Evolutionary conservation across 179 eudicot species (phyloP).

Genomic region (Silene vulgaris): DNA sequence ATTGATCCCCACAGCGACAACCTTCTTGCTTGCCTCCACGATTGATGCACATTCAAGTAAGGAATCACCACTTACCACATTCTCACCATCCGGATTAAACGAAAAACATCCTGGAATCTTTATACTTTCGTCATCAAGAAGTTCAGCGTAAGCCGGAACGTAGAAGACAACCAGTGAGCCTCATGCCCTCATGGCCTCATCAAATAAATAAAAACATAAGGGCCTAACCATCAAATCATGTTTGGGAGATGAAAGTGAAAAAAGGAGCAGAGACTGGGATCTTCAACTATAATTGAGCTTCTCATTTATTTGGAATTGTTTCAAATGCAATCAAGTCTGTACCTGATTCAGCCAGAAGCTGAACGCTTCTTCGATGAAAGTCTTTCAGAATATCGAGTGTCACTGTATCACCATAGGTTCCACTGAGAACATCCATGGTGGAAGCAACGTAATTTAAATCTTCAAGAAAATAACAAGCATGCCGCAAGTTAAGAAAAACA

Average conservation of each 20-base stretch:
- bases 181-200: neutral
- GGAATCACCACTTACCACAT: slow-evolving; percentile 81
- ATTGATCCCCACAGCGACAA: slow-evolving; percentile 81
- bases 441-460: too few relatives aligned
- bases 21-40: slow-evolving; percentile 62
- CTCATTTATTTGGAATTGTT: slow-evolving; percentile 73
- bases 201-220: neutral
- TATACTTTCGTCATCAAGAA: slow-evolving; percentile 62
- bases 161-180: slow-evolving; percentile 9
- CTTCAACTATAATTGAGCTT: slow-evolving; percentile 61
- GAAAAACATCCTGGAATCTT: slow-evolving; percentile 75
- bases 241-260: neutral
- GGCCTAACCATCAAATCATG: neutral
- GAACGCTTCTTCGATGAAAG: slow-evolving; percentile 74
- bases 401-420: slow-evolving; percentile 67
- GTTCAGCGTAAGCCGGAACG: slow-evolving; percentile 63
- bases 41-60: slow-evolving; percentile 53
- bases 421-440: slow-evolving; percentile 37
- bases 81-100: slow-evolving; percentile 74
- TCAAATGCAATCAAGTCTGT: slow-evolving; percentile 79
- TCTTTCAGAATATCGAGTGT: slow-evolving; percentile 52
- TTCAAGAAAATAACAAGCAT: too few relatives aligned
- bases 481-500: too few relatives aligned
- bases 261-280: slow-evolving; percentile 2
- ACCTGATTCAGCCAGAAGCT: slow-evolving; percentile 67